phyloP scores from a whole-genome alignment of 2,329 filamentous ascomycete species.

The Chalaropsis thielavioides region DNA sequence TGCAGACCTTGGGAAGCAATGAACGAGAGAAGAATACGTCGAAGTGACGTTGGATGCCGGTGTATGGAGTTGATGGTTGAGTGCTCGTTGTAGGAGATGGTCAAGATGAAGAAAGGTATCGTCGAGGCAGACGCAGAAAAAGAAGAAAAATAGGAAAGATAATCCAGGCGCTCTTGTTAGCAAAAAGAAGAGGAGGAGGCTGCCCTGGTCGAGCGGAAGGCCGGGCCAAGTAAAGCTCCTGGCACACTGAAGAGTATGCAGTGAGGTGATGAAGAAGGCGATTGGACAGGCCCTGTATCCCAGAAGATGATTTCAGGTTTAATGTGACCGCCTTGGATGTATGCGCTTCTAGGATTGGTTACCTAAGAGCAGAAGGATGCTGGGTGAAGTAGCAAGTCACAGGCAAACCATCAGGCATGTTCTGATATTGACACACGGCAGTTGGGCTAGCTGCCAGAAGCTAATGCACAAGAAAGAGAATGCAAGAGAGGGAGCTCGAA shows the following conservation, averaged over 20 bases:
- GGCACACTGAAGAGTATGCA: neutral
- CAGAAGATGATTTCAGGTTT: neutral
- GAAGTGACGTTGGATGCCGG: neutral
- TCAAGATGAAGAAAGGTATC: neutral
- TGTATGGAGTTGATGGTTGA: neutral
- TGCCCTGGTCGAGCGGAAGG: neutral
- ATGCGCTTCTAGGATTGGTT: neutral
- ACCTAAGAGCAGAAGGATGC: neutral
- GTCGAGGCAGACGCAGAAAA: neutral
- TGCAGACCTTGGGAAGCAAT: neutral
- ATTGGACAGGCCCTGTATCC: neutral
- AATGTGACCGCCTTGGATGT: neutral
- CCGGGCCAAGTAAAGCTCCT: neutral
- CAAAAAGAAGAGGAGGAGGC: neutral
- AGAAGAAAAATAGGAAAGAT: neutral
- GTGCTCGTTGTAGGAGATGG: neutral
- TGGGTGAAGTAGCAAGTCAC: neutral
- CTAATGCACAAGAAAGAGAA: neutral
- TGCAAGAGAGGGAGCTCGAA: neutral
- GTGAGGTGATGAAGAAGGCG: neutral
- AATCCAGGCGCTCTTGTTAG: neutral
- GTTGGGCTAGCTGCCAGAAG: neutral
- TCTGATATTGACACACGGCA: neutral
- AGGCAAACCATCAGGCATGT: neutral
- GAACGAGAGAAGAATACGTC: neutral